Percentiles rank a stretch among this genome's conserved stretches.
Conservation (phyloP, 352 stramenopile species). For the Globisporangium apiculatum region DNA sequence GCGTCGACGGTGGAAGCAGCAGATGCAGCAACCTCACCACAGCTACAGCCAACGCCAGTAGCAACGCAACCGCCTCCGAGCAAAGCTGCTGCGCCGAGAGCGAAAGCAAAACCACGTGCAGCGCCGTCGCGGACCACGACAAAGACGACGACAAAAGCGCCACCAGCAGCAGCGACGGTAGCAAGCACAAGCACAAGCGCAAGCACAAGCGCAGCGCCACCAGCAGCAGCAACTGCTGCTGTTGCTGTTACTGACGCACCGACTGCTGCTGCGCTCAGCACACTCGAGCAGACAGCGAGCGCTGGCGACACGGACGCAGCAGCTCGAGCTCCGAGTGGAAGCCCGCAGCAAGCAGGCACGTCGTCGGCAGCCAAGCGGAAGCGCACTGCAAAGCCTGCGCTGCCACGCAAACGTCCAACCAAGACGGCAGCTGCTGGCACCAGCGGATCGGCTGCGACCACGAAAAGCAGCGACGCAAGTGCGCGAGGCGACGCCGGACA, state of each 20-base stretch:
- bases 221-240: neutral
- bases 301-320: too few species aligned
- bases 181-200: neutral
- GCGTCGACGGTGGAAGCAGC: neutral
- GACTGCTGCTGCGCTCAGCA: neutral
- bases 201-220: neutral
- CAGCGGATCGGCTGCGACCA: neutral
- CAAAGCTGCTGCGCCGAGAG: neutral
- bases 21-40: neutral
- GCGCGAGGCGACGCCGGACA: neutral
- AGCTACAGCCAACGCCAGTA: neutral
- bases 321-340: neutral
- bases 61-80: neutral
- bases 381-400: conserved; percentile 1
- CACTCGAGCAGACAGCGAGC: neutral
- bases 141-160: conserved; percentile 3
- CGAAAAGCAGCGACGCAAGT: too few species aligned
- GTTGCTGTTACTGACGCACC: neutral
- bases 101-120: conserved; percentile 4
- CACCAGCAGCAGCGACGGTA: neutral
- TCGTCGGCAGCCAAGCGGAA: conserved; percentile 9
- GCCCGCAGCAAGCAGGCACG: neutral
- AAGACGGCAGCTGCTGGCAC: conserved; percentile 2
- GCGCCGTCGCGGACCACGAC: neutral
- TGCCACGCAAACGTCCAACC: conserved; percentile 4